phyloP scores from a whole-genome alignment of 164 flowering plant genomes.

The Vitis rupestris region DNA sequence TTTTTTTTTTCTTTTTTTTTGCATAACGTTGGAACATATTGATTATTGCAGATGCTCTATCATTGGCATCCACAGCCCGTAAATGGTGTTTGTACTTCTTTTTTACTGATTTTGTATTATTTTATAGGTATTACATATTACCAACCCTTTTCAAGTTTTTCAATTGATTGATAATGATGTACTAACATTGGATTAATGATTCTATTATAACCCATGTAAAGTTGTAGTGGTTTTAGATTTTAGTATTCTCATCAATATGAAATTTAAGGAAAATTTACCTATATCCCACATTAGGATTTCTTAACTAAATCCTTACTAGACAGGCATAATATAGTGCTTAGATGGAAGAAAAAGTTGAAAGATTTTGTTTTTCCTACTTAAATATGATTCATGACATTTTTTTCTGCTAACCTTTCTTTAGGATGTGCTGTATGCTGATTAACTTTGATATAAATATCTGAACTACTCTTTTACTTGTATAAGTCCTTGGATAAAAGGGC shows the following conservation, averaged over 20 bases:
- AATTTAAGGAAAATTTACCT: not conserved
- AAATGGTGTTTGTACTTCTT: conserved; percentile 36
- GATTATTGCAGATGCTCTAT: conserved; percentile 57
- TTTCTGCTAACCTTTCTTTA: too few species aligned
- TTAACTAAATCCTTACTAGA: not conserved
- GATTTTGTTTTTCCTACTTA: too few species aligned
- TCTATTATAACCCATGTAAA: too few species aligned
- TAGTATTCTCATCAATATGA: not conserved
- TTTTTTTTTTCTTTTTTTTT: not conserved
- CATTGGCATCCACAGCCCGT: conserved; percentile 40
- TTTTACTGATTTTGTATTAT: conserved; percentile 62
- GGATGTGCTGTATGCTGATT: too few species aligned
- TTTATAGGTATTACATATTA: conserved; percentile 60
- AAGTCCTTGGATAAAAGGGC: not conserved
- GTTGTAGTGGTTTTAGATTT: not conserved
- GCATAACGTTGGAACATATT: not conserved
- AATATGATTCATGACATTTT: too few species aligned
- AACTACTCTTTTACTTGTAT: not conserved
- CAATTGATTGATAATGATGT: not conserved
- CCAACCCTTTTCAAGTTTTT: not conserved
- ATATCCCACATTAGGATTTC: not conserved
- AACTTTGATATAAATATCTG: too few species aligned
- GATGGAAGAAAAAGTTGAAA: not conserved
- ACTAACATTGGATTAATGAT: not conserved
- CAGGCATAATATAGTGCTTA: not conserved